A percentile compares a stretch with the other conserved stretches of the same genome.
Evolutionary conservation across 495 filamentous ascomycete species (phyloP).

Genomic region (Aspergillus incahuasiensis): DNA sequence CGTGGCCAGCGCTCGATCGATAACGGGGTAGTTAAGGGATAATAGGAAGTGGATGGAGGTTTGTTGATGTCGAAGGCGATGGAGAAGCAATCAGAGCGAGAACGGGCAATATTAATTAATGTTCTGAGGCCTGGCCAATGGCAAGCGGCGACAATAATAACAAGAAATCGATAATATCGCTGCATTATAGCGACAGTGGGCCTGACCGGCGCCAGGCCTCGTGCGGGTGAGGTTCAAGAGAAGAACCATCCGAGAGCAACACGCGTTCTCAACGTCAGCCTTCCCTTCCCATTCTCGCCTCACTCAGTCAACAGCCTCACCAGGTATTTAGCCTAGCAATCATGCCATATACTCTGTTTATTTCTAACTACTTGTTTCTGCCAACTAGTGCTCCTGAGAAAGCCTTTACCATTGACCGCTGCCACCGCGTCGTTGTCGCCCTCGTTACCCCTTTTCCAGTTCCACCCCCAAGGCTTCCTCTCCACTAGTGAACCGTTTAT

Average conservation of each 20-base stretch:
- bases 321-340: neutral
- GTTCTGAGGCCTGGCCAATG: conserved; percentile 2
- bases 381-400: neutral
- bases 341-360: neutral
- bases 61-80: neutral
- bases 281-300: neutral
- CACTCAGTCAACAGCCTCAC: neutral
- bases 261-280: conserved; percentile 9
- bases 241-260: neutral
- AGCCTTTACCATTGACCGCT: neutral
- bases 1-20: neutral
- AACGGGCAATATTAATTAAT: conserved; percentile 4
- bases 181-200: neutral
- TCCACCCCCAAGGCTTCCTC: conserved; percentile 1
- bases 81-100: conserved; percentile 8
- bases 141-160: conserved; percentile 1
- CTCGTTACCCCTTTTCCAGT: neutral
- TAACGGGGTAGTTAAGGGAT: neutral
- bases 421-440: neutral
- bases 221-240: conserved; percentile 2
- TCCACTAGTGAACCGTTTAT: conserved; percentile 4
- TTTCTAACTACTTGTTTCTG: neutral
- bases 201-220: neutral
- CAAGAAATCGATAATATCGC: conserved; percentile 7
- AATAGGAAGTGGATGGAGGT: conserved; percentile 5